Conservation (phyloP, 768 basidiomycete species). For the Hygrophoropsis aurantiaca region DNA sequence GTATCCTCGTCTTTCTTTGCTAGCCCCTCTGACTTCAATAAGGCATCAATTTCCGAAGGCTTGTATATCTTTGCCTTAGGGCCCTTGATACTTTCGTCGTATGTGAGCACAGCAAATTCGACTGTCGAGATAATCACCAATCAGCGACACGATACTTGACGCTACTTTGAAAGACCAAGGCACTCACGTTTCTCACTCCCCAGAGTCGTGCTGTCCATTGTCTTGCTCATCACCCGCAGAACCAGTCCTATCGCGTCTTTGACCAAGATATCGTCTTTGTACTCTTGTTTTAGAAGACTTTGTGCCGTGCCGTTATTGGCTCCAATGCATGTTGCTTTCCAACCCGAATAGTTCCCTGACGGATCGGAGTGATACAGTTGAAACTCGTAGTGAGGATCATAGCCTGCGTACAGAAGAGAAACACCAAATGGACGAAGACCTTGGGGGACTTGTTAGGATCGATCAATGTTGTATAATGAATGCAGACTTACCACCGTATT, state of each 20-base stretch:
- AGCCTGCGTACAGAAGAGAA: constrained; percentile 93
- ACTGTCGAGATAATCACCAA: constrained; percentile 48
- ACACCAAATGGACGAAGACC: constrained; percentile 98
- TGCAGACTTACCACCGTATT: constrained; percentile 77
- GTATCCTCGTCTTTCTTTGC: constrained; percentile 86
- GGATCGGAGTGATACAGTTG: constrained; percentile 99
- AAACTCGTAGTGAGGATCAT: constrained; percentile 93
- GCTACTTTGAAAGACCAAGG: not conserved
- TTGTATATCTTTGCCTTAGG: constrained; percentile 91
- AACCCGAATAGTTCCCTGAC: constrained; percentile 96
- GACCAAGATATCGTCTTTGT: constrained; percentile 90
- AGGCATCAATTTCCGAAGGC: constrained; percentile 83
- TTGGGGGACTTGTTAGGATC: constrained; percentile 27
- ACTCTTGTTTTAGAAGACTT: constrained; percentile 95
- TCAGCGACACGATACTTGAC: not conserved
- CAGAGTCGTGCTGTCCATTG: constrained; percentile 97
- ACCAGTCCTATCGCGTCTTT: constrained; percentile 93
- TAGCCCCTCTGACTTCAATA: constrained; percentile 76
- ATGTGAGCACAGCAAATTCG: constrained; percentile 92
- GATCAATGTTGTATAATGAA: not conserved
- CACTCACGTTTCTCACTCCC: constrained; percentile 92
- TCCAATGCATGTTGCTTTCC: constrained; percentile 99
- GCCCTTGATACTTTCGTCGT: constrained; percentile 73
- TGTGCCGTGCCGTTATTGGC: constrained; percentile 97
- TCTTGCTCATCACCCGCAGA: constrained; percentile 96